Evolutionary conservation across 2,329 filamentous ascomycete species (phyloP).

Genomic region (Aspergillus oerlinghausenensis): DNA sequence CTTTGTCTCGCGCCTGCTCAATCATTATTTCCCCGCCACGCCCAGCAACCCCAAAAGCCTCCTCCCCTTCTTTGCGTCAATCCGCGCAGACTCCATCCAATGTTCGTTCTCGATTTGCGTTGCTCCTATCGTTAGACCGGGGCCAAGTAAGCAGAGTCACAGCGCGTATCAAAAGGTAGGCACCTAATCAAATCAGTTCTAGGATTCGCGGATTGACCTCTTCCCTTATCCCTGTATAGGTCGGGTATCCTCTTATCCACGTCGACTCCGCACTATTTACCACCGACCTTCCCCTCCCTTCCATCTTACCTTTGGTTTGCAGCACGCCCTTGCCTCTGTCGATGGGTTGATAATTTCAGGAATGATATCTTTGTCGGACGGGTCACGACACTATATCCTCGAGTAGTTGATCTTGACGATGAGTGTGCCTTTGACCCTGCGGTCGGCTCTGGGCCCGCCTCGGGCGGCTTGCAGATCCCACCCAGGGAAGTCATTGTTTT

Average conservation of each 20-base stretch:
- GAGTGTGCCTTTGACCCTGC: constrained; percentile 23
- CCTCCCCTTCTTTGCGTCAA: background rate
- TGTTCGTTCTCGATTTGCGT: background rate
- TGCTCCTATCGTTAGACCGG: background rate
- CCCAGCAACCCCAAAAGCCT: background rate
- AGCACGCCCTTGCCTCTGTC: background rate
- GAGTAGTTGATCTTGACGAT: constrained; percentile 10
- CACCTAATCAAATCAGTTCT: background rate
- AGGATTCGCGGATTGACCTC: background rate
- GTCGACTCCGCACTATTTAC: background rate
- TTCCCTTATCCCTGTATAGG: background rate
- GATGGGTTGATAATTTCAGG: background rate
- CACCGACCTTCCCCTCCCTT: background rate
- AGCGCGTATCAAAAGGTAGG: background rate
- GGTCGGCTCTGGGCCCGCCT: constrained; percentile 24
- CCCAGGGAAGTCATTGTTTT: constrained; percentile 18
- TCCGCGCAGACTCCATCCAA: background rate
- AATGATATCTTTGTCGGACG: background rate
- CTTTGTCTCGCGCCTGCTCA: background rate
- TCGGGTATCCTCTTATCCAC: background rate
- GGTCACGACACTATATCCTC: background rate
- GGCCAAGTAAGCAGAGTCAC: background rate
- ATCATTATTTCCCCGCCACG: background rate
- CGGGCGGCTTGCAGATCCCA: constrained; percentile 16
- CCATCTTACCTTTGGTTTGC: background rate